Conservation (phyloP, 495 filamentous ascomycete species). For the Penicillium odoratum region DNA sequence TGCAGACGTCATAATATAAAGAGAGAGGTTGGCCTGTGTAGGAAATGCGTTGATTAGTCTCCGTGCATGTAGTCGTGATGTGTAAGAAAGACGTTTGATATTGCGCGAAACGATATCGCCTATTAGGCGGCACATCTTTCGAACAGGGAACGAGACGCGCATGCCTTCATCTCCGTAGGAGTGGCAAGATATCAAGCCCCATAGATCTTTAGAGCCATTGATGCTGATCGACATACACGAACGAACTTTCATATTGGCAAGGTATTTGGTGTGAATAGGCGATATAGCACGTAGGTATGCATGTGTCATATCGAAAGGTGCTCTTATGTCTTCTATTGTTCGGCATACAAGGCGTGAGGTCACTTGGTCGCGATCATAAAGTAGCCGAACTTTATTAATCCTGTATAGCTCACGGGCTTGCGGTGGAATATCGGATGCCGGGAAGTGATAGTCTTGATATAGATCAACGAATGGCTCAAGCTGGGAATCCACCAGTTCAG, state of each 20-base stretch:
- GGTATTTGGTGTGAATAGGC: constrained; percentile 86
- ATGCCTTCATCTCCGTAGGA: constrained; percentile 79
- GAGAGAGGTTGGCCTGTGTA: constrained; percentile 78
- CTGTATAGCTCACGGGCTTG: constrained; percentile 78
- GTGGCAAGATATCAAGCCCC: constrained; percentile 90
- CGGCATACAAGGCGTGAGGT: constrained; percentile 80
- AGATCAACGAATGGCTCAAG: constrained; percentile 67
- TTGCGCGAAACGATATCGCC: constrained; percentile 86
- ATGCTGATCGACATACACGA: constrained; percentile 95
- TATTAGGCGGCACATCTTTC: constrained; percentile 89
- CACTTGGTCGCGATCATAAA: constrained; percentile 40
- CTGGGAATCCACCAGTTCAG: constrained; percentile 80
- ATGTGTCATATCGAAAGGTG: constrained; percentile 81
- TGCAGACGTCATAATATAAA: constrained; percentile 89
- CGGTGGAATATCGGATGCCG: constrained; percentile 85
- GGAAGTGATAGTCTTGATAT: constrained; percentile 88
- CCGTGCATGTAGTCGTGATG: constrained; percentile 69
- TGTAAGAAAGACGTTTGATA: constrained; percentile 85
- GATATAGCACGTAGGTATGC: constrained; percentile 82
- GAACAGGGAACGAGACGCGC: constrained; percentile 86
- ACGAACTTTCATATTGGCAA: constrained; percentile 83
- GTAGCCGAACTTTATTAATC: constrained; percentile 50
- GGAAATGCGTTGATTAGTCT: constrained; percentile 56
- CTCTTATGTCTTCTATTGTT: constrained; percentile 69
- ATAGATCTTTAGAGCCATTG: constrained; percentile 78